A percentile compares a stretch with the other conserved stretches of the same genome.
phyloP scores from a whole-genome alignment of 495 filamentous ascomycete genomes.

The Aspergillus asperescens region DNA sequence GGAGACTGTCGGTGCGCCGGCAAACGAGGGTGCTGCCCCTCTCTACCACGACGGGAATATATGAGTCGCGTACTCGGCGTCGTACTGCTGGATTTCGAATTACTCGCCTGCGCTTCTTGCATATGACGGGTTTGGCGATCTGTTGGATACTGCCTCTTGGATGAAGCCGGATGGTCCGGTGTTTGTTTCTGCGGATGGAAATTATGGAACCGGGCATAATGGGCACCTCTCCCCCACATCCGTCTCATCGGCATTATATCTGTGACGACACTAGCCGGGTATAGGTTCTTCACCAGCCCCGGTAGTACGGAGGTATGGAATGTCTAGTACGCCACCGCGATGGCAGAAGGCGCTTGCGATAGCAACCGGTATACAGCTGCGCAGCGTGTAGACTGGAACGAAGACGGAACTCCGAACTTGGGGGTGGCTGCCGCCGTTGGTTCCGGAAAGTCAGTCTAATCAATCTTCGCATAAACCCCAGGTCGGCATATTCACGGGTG shows the following conservation, averaged over 20 bases:
- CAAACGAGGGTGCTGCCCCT: constrained; percentile 8
- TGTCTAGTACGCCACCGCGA: constrained; percentile 1
- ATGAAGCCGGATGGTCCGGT: constrained; percentile 5
- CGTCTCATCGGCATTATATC: background rate
- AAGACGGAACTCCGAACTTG: constrained; percentile 1
- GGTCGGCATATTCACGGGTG: too few relatives aligned
- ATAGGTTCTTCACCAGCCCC: constrained; percentile 12
- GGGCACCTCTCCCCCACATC: background rate
- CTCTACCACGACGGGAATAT: constrained; percentile 11
- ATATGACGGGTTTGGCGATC: constrained; percentile 8
- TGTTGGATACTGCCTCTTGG: constrained; percentile 1
- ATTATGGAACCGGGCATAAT: constrained; percentile 11
- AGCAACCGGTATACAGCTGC: constrained; percentile 8
- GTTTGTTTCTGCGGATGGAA: constrained; percentile 9
- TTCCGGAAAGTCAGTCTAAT: too few relatives aligned
- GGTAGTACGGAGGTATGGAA: constrained; percentile 10
- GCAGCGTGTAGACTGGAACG: constrained; percentile 3
- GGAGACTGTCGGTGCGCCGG: constrained; percentile 8
- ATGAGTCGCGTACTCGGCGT: constrained; percentile 10
- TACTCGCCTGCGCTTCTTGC: constrained; percentile 1
- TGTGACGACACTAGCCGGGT: background rate
- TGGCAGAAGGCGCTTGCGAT: constrained; percentile 6
- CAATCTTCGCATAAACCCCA: too few relatives aligned
- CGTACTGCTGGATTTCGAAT: constrained; percentile 10
- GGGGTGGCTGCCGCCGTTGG: background rate